Evolutionary conservation across 2,329 filamentous ascomycete genomes (phyloP).

Genomic region (Pseudogymnoascus sp.): DNA sequence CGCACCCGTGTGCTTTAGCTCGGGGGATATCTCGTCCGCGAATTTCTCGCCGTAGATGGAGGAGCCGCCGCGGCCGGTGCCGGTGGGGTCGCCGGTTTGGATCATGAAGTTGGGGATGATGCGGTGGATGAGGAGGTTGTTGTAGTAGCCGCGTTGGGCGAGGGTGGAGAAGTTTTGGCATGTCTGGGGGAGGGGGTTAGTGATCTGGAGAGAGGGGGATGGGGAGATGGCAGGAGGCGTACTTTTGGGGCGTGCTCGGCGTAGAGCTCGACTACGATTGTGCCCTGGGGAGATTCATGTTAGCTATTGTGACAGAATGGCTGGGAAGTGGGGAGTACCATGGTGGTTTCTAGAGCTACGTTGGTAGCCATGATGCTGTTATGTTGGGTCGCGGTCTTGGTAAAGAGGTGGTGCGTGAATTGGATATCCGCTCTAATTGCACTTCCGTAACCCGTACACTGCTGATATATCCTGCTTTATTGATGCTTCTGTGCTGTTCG

Average conservation of each 20-base stretch:
- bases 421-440: background rate
- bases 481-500: background rate
- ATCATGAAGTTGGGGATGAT: constrained; percentile 96
- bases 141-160: constrained; percentile 76
- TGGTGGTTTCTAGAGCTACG: constrained; percentile 73
- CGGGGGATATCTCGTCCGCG: constrained; percentile 74
- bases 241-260: constrained; percentile 71
- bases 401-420: background rate
- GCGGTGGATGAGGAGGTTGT: constrained; percentile 79
- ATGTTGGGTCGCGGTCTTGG: background rate
- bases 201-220: constrained; percentile 3
- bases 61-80: constrained; percentile 78
- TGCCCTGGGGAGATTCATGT: constrained; percentile 49
- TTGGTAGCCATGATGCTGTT: constrained; percentile 59
- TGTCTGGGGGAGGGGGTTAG: constrained; percentile 39
- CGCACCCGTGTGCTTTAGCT: constrained; percentile 83
- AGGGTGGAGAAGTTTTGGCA: constrained; percentile 84
- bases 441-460: background rate
- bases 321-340: constrained; percentile 45
- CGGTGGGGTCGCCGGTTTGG: constrained; percentile 88
- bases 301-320: background rate
- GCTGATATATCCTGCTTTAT: background rate
- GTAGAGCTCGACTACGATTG: constrained; percentile 84
- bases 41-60: constrained; percentile 93
- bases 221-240: constrained; percentile 14